Percentiles rank a stretch among this genome's conserved stretches.
phyloP scores from a whole-genome alignment of 768 basidiomycete species.

The Hirschioporus abietinus region DNA sequence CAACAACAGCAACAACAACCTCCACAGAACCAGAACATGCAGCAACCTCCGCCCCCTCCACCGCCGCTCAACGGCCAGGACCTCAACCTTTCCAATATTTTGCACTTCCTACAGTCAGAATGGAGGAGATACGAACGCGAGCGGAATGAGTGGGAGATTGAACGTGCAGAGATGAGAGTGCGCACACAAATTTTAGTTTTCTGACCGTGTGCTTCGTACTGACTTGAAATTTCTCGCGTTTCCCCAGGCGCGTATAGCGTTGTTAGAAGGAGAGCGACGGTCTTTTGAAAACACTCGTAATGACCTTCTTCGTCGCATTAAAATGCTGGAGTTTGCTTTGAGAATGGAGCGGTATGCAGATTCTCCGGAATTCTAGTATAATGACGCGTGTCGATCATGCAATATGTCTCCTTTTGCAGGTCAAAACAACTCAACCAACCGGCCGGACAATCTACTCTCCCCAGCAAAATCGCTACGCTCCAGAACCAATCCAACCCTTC shows the following conservation, averaged over 20 bases:
- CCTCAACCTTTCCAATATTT: conserved; percentile 87
- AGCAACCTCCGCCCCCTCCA: conserved; percentile 44
- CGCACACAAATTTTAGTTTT: conserved; percentile 29
- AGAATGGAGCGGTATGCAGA: conserved; percentile 87
- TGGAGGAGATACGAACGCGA: conserved; percentile 98
- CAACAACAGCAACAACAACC: conserved; percentile 48
- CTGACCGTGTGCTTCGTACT: conserved; percentile 26
- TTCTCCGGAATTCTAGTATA: conserved; percentile 13
- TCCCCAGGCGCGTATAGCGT: conserved; percentile 85
- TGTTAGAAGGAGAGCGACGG: conserved; percentile 93
- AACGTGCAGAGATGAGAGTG: conserved; percentile 98
- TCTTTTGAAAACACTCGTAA: conserved; percentile 97
- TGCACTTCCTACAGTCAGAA: conserved; percentile 97
- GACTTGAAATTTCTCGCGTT: conserved; percentile 16
- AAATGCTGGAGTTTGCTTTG: conserved; percentile 98
- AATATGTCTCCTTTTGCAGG: conserved; percentile 38
- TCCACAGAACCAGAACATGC: conserved; percentile 42
- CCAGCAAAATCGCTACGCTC: conserved; percentile 59
- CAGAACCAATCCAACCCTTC: conserved; percentile 46
- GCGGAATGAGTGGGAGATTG: conserved; percentile 99
- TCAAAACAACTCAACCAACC: conserved; percentile 75
- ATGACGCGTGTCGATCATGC: conserved; percentile 23
- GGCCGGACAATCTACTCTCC: conserved; percentile 50
- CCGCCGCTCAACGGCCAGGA: conserved; percentile 87
- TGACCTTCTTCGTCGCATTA: conserved; percentile 93